phyloP scores from a whole-genome alignment of 306 rosid species.

The Malus asiatica region DNA sequence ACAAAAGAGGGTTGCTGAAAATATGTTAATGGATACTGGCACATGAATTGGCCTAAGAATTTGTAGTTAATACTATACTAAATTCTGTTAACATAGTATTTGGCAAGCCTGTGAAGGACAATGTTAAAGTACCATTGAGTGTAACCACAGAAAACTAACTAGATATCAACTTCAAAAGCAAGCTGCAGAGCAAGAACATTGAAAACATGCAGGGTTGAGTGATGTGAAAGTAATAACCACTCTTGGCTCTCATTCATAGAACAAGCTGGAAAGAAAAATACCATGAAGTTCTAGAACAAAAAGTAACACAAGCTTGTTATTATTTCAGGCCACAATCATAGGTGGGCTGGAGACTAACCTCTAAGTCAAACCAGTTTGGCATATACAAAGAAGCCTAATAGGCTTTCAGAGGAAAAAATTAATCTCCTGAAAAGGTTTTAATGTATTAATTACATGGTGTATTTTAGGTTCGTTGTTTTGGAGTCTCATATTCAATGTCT shows the following conservation, averaged over 20 bases:
- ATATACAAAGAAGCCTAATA: neutral
- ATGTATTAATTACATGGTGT: neutral
- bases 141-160: neutral
- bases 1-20: neutral
- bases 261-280: neutral
- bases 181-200: neutral
- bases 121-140: neutral
- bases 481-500: neutral
- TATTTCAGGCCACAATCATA: neutral
- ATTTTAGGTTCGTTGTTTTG: neutral
- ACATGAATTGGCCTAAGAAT: neutral
- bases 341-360: neutral
- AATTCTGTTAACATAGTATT: neutral
- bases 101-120: neutral
- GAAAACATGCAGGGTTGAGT: neutral
- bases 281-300: neutral
- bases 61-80: neutral
- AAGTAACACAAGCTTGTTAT: neutral
- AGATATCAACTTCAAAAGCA: neutral
- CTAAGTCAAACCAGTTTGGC: neutral
- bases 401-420: neutral
- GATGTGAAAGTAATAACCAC: neutral
- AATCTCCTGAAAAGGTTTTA: neutral
- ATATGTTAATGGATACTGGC: neutral
- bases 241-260: neutral